Conservation (phyloP, 495 filamentous ascomycete genomes). For the Aspergillus asperescens region DNA sequence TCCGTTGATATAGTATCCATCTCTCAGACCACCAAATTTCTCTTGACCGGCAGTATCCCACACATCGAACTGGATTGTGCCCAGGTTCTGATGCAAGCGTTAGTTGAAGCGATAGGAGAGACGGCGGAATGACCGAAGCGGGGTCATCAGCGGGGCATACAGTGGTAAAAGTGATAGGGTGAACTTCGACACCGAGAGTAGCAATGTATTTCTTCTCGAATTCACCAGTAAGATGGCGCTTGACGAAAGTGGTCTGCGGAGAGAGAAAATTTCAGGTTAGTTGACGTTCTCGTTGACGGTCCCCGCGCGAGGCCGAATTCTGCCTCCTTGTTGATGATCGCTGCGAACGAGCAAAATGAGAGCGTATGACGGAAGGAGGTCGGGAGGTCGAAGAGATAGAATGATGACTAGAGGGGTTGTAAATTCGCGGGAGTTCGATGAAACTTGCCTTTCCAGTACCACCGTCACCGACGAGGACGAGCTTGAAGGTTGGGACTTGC, state of each 20-base stretch:
- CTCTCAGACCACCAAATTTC: constrained; percentile 99
- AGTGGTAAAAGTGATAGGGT: constrained; percentile 88
- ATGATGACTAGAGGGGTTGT: background rate
- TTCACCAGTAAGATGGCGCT: constrained; percentile 98
- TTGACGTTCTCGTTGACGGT: constrained; percentile 16
- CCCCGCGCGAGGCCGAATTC: constrained; percentile 26
- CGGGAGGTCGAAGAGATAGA: background rate
- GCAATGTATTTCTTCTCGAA: constrained; percentile 99
- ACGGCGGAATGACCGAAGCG: constrained; percentile 22
- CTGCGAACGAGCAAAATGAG: constrained; percentile 14
- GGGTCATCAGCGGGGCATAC: constrained; percentile 55
- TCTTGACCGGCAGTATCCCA: constrained; percentile 99
- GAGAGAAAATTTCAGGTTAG: constrained; percentile 25
- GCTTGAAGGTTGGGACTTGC: constrained; percentile 81
- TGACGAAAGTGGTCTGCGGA: constrained; percentile 96
- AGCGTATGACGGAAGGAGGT: background rate
- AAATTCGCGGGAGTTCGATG: background rate
- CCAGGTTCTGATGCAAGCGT: constrained; percentile 69
- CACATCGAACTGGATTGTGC: constrained; percentile 96
- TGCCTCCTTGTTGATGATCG: constrained; percentile 28
- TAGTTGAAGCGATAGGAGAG: constrained; percentile 30
- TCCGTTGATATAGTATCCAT: constrained; percentile 99
- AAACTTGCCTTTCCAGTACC: constrained; percentile 95
- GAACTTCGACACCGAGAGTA: constrained; percentile 98
- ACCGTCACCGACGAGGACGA: constrained; percentile 98